Base-by-base conservation (phyloP, 2,329 filamentous ascomycete genomes). In the Lasiodiplodia sp. region DNA sequence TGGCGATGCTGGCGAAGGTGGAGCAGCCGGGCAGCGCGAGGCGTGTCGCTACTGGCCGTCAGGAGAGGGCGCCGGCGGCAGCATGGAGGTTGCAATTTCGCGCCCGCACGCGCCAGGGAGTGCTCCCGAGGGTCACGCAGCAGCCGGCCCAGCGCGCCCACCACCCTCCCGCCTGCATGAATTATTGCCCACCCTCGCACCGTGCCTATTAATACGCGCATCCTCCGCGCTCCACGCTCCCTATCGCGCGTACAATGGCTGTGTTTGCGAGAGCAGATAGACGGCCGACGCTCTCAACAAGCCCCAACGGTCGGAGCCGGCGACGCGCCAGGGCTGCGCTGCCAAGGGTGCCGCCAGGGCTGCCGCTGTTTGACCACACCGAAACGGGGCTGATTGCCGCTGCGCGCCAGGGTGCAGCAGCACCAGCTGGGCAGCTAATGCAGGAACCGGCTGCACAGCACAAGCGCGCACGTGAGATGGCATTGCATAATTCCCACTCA, bases 1-100 rank as follows among this genome's bases (percentile, higher is more conserved):
- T 67, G 65, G 65, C 65, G 65, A 67, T 67, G 65, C 52, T 67
- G 65, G 53, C 65, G 60, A 58, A 58, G 65, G 65, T 67, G 65
- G 65, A 67, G 65, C 65, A 58, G 55, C 37, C 28, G 63, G 63
- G 44, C 38, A 67, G 44, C 53, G 52, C 52, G 40, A 67, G 65
- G 44, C 65, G 52, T 57, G 53, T 67, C 65, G 53, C 53, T 67
- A 67, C 65, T 64, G 60, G 60, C 60, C 34, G 53, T 67, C 65
- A 67, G 65, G 65, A 67, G 65, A 67, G 44, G 47, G 60, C 58
- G 58, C 58, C 58, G 58, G 58, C 58, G 58, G 58, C 58, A 62
- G 51, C 51, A 38, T 65, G 47, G 63, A 65, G 60, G 58, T 62
- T 62, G 58, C 49, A 55, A 65, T 52, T 53, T 55, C 44, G 47